Base-by-base conservation (phyloP, 768 basidiomycete genomes). In the Suillus tomentosus region DNA sequence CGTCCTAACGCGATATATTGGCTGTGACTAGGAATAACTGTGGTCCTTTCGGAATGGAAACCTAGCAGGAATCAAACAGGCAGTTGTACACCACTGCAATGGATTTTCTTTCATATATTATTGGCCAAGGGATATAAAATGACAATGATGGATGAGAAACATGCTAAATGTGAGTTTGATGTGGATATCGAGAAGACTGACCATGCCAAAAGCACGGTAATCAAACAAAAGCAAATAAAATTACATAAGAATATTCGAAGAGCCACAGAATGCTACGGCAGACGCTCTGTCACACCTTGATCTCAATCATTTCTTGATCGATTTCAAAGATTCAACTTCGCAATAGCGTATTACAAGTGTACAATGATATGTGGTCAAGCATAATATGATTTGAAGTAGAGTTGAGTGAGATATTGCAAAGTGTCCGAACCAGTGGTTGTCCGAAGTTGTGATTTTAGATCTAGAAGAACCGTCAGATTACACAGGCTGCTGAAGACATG, bases 161-260 rank as follows among this genome's bases (percentile, higher is more conserved):
- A 34, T 34, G 37, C 19, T 53, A 14, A 9, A 61, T 59, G 39
- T 40, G 24, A 15, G 39, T 58, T 31, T 31, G 31, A 31, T 6
- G 31, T 31, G 31, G 31, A 6, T 31, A 17, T 7, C 24, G 24
- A 40, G 39, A 10, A 40, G 39, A 17, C 27, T 17, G 17, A 3
- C 37, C 39, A 57, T 40, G 56, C 11, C 15, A 40, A 39, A 13
- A 13, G 19, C 31, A 58, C 15, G 22, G 27, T 45, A 17, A 53
- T 13, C 42, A 13, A 57, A 58, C 17, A 36, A 14, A 34, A 56
- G 27, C 60, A 61, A 61, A 27, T 5, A 31, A 27, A 27, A 27
- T 27, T 27, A 27, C 27, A 27, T 27, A 83, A 2, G 75, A 72
- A 69, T 86, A 90, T 62, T 86, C 80, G 27, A 82, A 75, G 48